A percentile compares a stretch with the other conserved stretches of the same genome.
phyloP scores from a whole-genome alignment of 768 basidiomycete species.

The Hypholoma sublateritium region DNA sequence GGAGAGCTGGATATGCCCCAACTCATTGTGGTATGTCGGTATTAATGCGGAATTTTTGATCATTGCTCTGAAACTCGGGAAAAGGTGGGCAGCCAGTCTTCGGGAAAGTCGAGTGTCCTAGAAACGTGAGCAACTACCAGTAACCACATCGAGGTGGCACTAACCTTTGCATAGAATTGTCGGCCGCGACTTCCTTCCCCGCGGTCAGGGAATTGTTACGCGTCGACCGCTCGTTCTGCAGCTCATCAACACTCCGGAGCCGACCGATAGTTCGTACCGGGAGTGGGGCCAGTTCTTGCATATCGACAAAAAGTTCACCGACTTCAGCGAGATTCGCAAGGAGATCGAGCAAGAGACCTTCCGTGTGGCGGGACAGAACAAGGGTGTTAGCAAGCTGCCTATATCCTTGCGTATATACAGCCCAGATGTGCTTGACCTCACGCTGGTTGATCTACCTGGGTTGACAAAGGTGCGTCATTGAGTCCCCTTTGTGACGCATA shows the following conservation, averaged over 20 bases:
- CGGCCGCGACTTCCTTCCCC: conserved; percentile 87
- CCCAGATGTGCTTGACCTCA: conserved; percentile 92
- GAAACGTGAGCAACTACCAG: conserved; percentile 71
- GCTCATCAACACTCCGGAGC: conserved; percentile 86
- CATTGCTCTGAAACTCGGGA: conserved; percentile 10
- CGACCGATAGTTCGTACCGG: conserved; percentile 50
- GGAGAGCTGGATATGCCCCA: conserved; percentile 94
- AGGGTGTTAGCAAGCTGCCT: conserved; percentile 94
- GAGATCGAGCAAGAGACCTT: conserved; percentile 99
- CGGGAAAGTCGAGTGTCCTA: conserved; percentile 94
- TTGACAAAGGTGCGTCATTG: conserved; percentile 85
- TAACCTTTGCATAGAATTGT: conserved; percentile 65
- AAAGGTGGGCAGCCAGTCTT: conserved; percentile 94
- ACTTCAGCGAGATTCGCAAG: conserved; percentile 89
- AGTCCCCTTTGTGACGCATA: not conserved
- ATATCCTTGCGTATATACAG: conserved; percentile 96
- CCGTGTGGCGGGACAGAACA: conserved; percentile 97
- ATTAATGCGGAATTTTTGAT: not conserved
- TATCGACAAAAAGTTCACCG: conserved; percentile 94
- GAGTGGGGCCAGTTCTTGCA: conserved; percentile 99
- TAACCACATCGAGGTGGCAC: conserved; percentile 1
- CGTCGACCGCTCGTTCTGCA: conserved; percentile 94
- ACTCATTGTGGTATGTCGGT: conserved; percentile 73
- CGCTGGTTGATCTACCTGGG: conserved; percentile 94
- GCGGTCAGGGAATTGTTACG: conserved; percentile 93